Base-by-base conservation (phyloP, 192 early-diverging fungal species). In the Coemansia sp. region DNA sequence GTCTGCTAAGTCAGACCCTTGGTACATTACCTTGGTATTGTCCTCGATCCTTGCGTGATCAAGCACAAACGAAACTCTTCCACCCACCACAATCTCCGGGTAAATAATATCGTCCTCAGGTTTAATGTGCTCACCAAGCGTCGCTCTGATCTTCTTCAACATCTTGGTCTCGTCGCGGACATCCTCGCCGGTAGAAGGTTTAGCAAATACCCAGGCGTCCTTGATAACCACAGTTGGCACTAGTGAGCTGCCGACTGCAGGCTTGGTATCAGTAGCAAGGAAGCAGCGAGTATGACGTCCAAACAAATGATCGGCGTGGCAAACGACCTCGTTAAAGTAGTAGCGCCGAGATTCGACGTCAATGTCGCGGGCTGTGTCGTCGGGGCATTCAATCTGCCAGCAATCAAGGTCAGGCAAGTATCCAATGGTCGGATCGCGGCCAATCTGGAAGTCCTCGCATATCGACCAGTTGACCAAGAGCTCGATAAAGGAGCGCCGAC, bases 401-500 rank as follows among this genome's bases (percentile, higher is more conserved):
- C 48, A 70, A 15, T 31, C 53, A n/a, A 64, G 9, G n/a, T 39
- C 29, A 4, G n/a, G 41, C 17, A 15, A 15, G 12, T 29, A 3
- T 8, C 0, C 1, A 1, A 64, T 64, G 3, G 61, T 68, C 32
- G 31, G 11, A 29, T 74, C 65, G 24, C 42, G 36, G 0, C 65
- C 72, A 8, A 74, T 55, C 34, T 58, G 72, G 5, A 15, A 60
- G 3, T 32, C 2, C 10, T 44, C n/a, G 53, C 72, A 74, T 20
- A 58, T 19, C n/a, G 61, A 74, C 72, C 65, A 64, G 42, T 51
- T 19, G 1, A 74, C 66, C 1, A 74, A 32, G 41, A 63, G 51
- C 41, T 22, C 15, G 2, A 74, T 53, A 10, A 68, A 44, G 15
- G n/a, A 2, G 29, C 13, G n/a, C 2, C 64, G 45, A 2, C 64